A percentile compares a stretch with the other conserved stretches of the same genome.
phyloP scores from a whole-genome alignment of 75 land plant genomes.

The Cryptomeria japonica region DNA sequence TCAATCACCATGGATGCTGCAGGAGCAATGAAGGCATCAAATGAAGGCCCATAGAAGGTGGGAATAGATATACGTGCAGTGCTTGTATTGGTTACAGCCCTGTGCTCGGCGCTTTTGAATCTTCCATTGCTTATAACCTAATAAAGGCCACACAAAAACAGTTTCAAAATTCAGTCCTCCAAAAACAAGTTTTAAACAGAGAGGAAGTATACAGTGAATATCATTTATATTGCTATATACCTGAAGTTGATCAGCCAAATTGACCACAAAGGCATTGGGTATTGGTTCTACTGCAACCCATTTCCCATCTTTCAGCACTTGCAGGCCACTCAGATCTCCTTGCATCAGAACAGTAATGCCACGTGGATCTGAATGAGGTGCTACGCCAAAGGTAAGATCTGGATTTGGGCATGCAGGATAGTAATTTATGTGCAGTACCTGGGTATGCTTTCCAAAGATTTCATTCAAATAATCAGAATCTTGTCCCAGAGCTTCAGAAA shows the following conservation, averaged over 20 bases:
- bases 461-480: slow-evolving; percentile 31
- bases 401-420: slow-evolving; percentile 82
- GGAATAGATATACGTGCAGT: slow-evolving; percentile 56
- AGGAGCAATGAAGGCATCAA: slow-evolving; percentile 45
- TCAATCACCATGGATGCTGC: slow-evolving; percentile 29
- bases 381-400: slow-evolving; percentile 36
- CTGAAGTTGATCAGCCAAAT: not conserved
- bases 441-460: slow-evolving; percentile 45
- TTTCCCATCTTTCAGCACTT: too few species aligned
- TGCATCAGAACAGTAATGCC: too few species aligned
- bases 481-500: slow-evolving; percentile 60
- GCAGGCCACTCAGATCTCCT: too few species aligned
- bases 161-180: not conserved
- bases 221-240: not conserved
- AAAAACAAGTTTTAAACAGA: too few species aligned
- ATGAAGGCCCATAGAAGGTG: slow-evolving; percentile 56
- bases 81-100: slow-evolving; percentile 33
- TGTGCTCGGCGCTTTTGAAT: slow-evolving; percentile 52
- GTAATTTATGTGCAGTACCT: slow-evolving; percentile 57
- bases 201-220: too few species aligned
- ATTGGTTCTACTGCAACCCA: not conserved
- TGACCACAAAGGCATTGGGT: not conserved
- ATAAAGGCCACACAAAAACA: not conserved
- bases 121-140: slow-evolving; percentile 49
- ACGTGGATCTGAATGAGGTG: too few species aligned